These are phyloP conservation scores for Tolypocladium album DNA, from an alignment of 2,329 filamentous ascomycete species.

Conservation along the genomic window DNA sequence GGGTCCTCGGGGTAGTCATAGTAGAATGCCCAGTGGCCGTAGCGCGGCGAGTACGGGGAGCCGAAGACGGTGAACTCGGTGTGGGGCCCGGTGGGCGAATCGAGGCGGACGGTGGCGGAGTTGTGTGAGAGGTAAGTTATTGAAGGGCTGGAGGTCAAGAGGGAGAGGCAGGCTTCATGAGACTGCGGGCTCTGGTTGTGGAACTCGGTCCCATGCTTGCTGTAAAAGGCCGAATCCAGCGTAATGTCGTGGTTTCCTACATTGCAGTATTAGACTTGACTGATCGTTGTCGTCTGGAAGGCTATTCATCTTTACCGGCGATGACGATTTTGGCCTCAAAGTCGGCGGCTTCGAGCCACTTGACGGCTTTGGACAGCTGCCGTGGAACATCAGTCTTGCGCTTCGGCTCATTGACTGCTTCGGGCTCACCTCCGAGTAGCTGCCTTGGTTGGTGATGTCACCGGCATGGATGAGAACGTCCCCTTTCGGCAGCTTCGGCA, in stretches of 20 bases:
- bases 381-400: neutral
- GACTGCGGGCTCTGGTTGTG: conserved; percentile 47
- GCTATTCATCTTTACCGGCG: conserved; percentile 38
- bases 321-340: conserved; percentile 63
- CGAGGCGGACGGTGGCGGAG: conserved; percentile 42
- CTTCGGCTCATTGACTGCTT: neutral
- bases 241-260: conserved; percentile 67
- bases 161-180: conserved; percentile 36
- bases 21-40: conserved; percentile 55
- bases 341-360: conserved; percentile 56
- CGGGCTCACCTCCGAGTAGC: conserved; percentile 35
- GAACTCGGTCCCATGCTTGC: conserved; percentile 38
- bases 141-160: conserved; percentile 41
- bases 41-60: conserved; percentile 52
- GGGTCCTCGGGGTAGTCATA: conserved; percentile 29
- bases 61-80: conserved; percentile 59
- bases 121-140: conserved; percentile 57
- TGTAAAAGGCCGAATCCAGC: conserved; percentile 53
- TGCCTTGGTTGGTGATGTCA: conserved; percentile 66
- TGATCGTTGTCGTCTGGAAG: neutral
- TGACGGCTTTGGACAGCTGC: conserved; percentile 47
- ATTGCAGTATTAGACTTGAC: neutral
- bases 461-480: conserved; percentile 70
- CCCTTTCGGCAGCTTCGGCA: conserved; percentile 54
- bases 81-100: conserved; percentile 38